Evolutionary conservation across 257 asterid species (phyloP).

Genomic region (Buddleja alternifolia): DNA sequence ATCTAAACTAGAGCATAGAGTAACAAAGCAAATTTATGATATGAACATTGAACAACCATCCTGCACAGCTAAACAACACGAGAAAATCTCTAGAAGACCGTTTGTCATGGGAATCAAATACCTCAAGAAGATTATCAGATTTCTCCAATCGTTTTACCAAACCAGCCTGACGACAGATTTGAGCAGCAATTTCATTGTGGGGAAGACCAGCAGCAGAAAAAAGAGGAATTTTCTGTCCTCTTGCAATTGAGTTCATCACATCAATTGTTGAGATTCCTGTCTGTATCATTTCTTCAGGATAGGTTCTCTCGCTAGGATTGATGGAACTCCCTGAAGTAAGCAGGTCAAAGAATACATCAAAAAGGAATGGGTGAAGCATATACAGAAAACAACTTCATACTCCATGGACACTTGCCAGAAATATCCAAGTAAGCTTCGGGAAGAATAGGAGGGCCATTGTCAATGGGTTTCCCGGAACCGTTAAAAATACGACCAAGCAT

Average conservation of each 20-base stretch:
- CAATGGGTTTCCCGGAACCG: slow-evolving; percentile 89
- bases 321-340: slow-evolving; percentile 86
- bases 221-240: slow-evolving; percentile 98
- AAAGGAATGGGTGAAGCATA: not conserved
- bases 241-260: slow-evolving; percentile 98
- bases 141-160: slow-evolving; percentile 93
- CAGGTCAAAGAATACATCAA: slow-evolving; percentile 31
- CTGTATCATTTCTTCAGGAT: slow-evolving; percentile 98
- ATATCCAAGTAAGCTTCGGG: slow-evolving; percentile 99
- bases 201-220: slow-evolving; percentile 99
- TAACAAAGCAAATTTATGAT: not conserved
- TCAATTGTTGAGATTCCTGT: slow-evolving; percentile 97
- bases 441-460: slow-evolving; percentile 96
- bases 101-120: slow-evolving; percentile 28
- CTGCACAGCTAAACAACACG: too few relatives aligned
- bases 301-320: slow-evolving; percentile 98
- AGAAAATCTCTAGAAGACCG: slow-evolving; percentile 9
- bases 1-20: not conserved
- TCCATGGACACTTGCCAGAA: slow-evolving; percentile 66
- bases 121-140: slow-evolving; percentile 86
- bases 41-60: too few relatives aligned
- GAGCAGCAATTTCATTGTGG: slow-evolving; percentile 99
- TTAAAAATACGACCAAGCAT: slow-evolving; percentile 75
- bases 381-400: slow-evolving; percentile 8
- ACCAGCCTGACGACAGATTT: slow-evolving; percentile 99